Base-by-base conservation (phyloP, 306 rosid species). In the Acacia melanoxylon region DNA sequence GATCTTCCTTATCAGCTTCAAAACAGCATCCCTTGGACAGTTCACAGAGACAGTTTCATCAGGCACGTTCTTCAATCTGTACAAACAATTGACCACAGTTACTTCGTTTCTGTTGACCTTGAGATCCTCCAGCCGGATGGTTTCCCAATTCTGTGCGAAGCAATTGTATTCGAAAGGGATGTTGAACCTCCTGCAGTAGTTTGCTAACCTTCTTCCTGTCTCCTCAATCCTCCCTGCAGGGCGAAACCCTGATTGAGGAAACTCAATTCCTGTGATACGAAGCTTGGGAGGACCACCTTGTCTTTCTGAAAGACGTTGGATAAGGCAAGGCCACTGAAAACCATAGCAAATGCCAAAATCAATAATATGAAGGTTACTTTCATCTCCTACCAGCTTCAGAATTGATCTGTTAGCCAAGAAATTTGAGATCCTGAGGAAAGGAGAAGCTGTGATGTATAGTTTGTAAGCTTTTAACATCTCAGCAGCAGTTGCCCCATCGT, bases 251-350 rank as follows among this genome's bases (percentile, higher is more conserved):
- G 93, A 78, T 49, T 91, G 91, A 42, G 97, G 97, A 63, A 91
- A 68, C 81, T 92, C 98, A 35, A 94, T 83, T 65, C 96, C 91
- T 0, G 97, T 92, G 20, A 94, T 79, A 0, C 89, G 91, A 74
- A 94, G 84, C 85, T 7, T 87, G 10, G 98, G 95, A 65, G 98
- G 92, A 8, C 98, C 95, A 0, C 89, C 91, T 0, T 48, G 46
- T 46, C 91, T 89, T 31, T 86, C 83, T 2, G 98, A 87, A 78
- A 94, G 98, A 49, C 82, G 80, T 6, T 94, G 93, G 74, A 94
- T 90, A 44, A 94, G 91, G 81, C 87, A 89, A 12, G 98, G 98
- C 97, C 98, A 94, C 58, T 94, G 95, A 83, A 80, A 92, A 72
- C 97, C 98, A 67, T 94, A 92, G 68, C 81, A 86, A 56, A 92